Percentiles rank a stretch among this genome's conserved stretches.
Evolutionary conservation across 1,284 basidiomycete genomes (phyloP).

Genomic region (Ganoderma resinaceum): DNA sequence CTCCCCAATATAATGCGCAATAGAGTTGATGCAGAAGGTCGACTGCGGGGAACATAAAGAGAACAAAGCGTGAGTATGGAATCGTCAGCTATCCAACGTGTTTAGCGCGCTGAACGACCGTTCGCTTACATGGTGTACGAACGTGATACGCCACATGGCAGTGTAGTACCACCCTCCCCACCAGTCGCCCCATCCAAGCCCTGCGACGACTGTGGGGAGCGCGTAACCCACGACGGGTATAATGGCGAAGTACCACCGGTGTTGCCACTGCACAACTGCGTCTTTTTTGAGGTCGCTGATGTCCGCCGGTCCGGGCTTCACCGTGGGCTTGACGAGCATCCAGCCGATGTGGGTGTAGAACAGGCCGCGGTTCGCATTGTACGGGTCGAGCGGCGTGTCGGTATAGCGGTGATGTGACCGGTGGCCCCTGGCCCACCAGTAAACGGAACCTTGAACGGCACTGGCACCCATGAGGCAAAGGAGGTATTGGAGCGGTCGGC

Average conservation of each 20-base stretch:
- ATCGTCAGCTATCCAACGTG: background rate
- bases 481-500: slow-evolving; percentile 74
- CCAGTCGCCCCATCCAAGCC: slow-evolving; percentile 85
- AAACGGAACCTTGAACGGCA: slow-evolving; percentile 89
- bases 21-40: slow-evolving; percentile 91
- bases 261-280: slow-evolving; percentile 84
- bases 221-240: slow-evolving; percentile 67
- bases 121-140: slow-evolving; percentile 78
- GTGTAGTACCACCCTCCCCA: slow-evolving; percentile 84
- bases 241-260: slow-evolving; percentile 67
- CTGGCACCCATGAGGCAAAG: slow-evolving; percentile 84
- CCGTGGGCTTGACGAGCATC: slow-evolving; percentile 86
- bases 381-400: slow-evolving; percentile 92
- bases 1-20: slow-evolving; percentile 88
- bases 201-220: slow-evolving; percentile 79
- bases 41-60: slow-evolving; percentile 53
- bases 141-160: slow-evolving; percentile 71
- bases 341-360: slow-evolving; percentile 90
- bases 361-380: slow-evolving; percentile 84
- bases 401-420: slow-evolving; percentile 91
- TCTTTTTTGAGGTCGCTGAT: slow-evolving; percentile 82
- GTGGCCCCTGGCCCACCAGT: slow-evolving; percentile 93
- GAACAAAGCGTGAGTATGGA: background rate
- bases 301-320: slow-evolving; percentile 81
- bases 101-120: background rate